Base-by-base conservation (phyloP, 1,284 basidiomycete genomes). In the Kalmanozyma brasiliensis region DNA sequence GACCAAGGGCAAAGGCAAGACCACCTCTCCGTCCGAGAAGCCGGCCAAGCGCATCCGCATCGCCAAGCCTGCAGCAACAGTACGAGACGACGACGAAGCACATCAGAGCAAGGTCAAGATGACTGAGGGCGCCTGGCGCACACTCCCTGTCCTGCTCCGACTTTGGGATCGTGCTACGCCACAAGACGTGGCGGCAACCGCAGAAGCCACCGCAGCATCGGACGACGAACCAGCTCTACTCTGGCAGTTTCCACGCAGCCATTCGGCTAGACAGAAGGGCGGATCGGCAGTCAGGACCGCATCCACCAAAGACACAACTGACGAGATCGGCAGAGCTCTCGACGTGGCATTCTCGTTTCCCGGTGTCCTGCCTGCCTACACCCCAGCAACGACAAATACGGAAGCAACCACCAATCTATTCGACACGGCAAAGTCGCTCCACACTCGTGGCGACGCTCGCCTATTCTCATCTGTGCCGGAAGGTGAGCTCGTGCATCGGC, bases 51-150 rank as follows among this genome's bases (percentile, higher is more conserved):
- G 56, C 13, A 19, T 20, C 4, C 43, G 36, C 38, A 41, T 33
- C 14, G 29, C 23, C 14, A 48, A 42, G 17, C 8, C 26, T 5
- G 46, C 22, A 8, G 26, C 30, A 16, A 2, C 29, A 3, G 4
- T 26, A 7, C 22, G 37, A 13, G n/a, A 38, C 7, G 45, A 49
- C 4, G 33, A 34, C 2, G 49, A 45, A 6, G 10, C 32, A 22
- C 43, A 17, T 5, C 23, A 34, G n/a, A 19, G 17, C 16, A 24
- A 9, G 29, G 19, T 71, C 37, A 38, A 26, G 13, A 30, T 66
- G 58, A 71, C 53, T 13, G 68, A 66, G 42, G 68, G 68, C 5
- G 53, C 63, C 7, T 71, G 68, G 68, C 57, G 68, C 9, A 66
- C 63, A 16, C 52, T 71, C 1, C 22, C 43, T 8, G 52, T 62